These are phyloP conservation scores for Trypanosoma boissoni DNA, from an alignment of 208 protist genomes.

Conservation along the genomic window DNA sequence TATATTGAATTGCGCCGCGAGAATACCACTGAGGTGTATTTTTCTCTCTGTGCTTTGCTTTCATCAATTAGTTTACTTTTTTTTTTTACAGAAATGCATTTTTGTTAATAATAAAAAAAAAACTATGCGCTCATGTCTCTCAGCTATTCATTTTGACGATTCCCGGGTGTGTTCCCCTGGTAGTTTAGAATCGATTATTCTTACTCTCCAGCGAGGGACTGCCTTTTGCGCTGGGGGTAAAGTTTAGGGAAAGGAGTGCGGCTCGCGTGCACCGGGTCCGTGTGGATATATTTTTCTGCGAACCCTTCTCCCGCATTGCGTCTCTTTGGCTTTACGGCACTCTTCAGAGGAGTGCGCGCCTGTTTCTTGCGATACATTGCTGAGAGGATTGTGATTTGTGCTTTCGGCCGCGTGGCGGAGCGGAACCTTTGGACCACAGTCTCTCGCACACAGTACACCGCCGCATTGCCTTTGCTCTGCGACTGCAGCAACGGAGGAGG, in stretches of 20 bases:
- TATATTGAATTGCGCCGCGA: too few relatives aligned
- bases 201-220: constrained; percentile 12
- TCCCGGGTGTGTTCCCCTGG: too few relatives aligned
- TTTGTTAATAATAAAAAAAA: too few relatives aligned
- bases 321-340: constrained; percentile 33
- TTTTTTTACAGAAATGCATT: too few relatives aligned
- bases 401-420: constrained; percentile 26
- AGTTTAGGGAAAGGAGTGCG: background rate
- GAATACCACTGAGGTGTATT: too few relatives aligned
- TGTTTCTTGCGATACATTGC: constrained; percentile 56
- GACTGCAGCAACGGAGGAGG: constrained; percentile 49
- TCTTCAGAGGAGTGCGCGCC: constrained; percentile 20
- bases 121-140: too few relatives aligned
- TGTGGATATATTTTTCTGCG: constrained; percentile 35
- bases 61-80: too few relatives aligned
- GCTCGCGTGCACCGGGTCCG: constrained; percentile 21
- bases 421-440: constrained; percentile 28
- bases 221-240: constrained; percentile 31
- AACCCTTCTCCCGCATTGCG: constrained; percentile 39
- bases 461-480: constrained; percentile 48
- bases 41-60: too few relatives aligned
- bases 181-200: too few relatives aligned
- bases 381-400: constrained; percentile 44
- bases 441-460: constrained; percentile 42
- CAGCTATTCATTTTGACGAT: too few relatives aligned